Percentiles rank a stretch among this genome's conserved stretches.
phyloP scores from a whole-genome alignment of 805 yeast genomes.

The Lipomyces sp. region DNA sequence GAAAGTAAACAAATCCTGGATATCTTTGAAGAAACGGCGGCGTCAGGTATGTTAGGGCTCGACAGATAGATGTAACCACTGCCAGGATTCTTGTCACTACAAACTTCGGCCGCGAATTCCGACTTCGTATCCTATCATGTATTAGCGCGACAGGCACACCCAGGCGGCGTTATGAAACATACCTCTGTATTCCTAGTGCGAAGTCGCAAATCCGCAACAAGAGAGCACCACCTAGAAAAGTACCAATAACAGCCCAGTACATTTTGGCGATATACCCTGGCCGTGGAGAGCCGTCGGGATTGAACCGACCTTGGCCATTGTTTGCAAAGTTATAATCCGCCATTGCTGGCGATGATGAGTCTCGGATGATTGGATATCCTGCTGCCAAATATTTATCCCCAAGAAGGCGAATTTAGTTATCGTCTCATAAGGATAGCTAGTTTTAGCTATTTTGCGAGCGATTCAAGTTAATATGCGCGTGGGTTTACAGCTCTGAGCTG shows the following conservation, averaged over 20 bases:
- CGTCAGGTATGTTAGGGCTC: constrained; percentile 25
- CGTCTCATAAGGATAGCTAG: background rate
- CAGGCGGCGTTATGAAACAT: background rate
- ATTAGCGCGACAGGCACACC: background rate
- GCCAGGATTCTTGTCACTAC: constrained; percentile 17
- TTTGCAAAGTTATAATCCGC: constrained; percentile 18
- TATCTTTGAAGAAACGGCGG: constrained; percentile 9
- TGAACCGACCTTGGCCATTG: constrained; percentile 35
- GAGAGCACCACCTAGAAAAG: constrained; percentile 32
- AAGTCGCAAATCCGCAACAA: constrained; percentile 20
- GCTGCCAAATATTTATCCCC: background rate
- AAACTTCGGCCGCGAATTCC: constrained; percentile 19
- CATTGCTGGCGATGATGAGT: background rate
- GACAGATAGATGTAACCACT: constrained; percentile 18
- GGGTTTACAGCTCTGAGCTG: too few species aligned
- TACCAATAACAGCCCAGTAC: constrained; percentile 40
- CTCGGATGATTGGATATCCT: background rate
- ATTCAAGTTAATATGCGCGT: too few species aligned
- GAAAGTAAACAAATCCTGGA: constrained; percentile 15
- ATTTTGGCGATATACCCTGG: constrained; percentile 41
- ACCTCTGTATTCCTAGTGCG: constrained; percentile 19
- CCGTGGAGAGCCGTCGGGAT: constrained; percentile 38
- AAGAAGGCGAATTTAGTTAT: background rate
- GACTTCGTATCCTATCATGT: constrained; percentile 12
- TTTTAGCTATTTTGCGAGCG: too few species aligned